Conservation (phyloP, 1,139 yeast species). For the Hemisphaericaspora lyxosophila region DNA sequence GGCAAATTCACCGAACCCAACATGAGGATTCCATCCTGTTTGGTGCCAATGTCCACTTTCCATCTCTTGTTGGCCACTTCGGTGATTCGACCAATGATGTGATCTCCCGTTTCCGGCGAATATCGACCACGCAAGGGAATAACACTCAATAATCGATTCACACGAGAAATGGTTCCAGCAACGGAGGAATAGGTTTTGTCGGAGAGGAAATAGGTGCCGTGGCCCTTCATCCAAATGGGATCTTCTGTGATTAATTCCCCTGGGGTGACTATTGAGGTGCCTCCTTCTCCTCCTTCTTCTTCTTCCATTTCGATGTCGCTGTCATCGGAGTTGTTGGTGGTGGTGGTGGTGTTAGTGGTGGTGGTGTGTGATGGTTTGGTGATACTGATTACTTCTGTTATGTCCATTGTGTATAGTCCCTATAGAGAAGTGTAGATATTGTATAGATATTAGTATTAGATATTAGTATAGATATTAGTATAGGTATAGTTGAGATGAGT, state of each 20-base stretch:
- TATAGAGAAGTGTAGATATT: neutral
- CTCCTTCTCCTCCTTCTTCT: constrained; percentile 16
- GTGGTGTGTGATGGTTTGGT: constrained; percentile 31
- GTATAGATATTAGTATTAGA: neutral
- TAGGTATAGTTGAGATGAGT: too few species aligned
- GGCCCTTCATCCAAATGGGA: constrained; percentile 98
- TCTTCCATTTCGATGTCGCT: constrained; percentile 38
- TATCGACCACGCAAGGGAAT: constrained; percentile 84
- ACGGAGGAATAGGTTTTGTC: constrained; percentile 83
- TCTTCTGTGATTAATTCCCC: constrained; percentile 97
- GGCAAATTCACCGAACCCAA: constrained; percentile 96
- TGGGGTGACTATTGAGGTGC: constrained; percentile 67
- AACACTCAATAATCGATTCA: constrained; percentile 83
- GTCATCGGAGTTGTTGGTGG: constrained; percentile 12
- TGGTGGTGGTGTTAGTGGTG: constrained; percentile 7
- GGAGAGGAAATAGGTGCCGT: constrained; percentile 83
- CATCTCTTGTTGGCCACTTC: constrained; percentile 94
- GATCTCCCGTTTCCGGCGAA: constrained; percentile 95
- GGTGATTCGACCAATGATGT: constrained; percentile 87
- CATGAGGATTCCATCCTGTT: constrained; percentile 88
- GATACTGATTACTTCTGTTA: constrained; percentile 38
- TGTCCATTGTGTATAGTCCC: constrained; percentile 18
- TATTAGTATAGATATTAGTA: too few species aligned
- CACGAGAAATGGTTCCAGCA: constrained; percentile 86
- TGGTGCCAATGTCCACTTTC: constrained; percentile 95